phyloP scores from a whole-genome alignment of 106 monocot species.

The Iris macrosiphon region DNA sequence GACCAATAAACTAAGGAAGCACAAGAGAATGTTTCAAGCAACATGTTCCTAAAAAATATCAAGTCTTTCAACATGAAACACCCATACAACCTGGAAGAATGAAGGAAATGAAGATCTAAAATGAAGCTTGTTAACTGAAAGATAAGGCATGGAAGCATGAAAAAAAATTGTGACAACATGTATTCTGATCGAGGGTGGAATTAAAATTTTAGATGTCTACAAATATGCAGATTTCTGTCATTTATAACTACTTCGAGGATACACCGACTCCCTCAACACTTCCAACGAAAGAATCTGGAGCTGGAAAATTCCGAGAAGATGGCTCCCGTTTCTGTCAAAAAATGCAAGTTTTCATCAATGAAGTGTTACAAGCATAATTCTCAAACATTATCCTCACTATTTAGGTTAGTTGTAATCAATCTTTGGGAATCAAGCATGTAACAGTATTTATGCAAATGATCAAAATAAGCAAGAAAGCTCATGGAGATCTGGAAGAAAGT shows the following conservation, averaged over 20 bases:
- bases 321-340: conserved; percentile 37
- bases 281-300: conserved; percentile 91
- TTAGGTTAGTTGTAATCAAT: no score
- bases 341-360: conserved; percentile 3
- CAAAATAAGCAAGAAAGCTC: no score
- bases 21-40: neutral
- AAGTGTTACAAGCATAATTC: neutral
- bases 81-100: no score
- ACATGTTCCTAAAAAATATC: neutral
- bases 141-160: no score
- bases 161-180: no score
- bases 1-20: neutral
- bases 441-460: neutral
- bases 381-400: neutral
- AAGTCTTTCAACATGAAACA: neutral
- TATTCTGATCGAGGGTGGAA: neutral
- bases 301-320: conserved; percentile 44
- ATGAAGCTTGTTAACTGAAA: no score
- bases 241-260: conserved; percentile 40
- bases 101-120: neutral
- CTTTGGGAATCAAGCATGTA: neutral
- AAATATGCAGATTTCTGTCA: neutral
- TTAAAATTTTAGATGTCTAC: neutral
- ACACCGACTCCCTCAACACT: conserved; percentile 79
- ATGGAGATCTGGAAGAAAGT: no score